These are phyloP conservation scores for Cryphonectria parasitica DNA, from an alignment of 2,329 filamentous ascomycete genomes.

Conservation along the genomic window DNA sequence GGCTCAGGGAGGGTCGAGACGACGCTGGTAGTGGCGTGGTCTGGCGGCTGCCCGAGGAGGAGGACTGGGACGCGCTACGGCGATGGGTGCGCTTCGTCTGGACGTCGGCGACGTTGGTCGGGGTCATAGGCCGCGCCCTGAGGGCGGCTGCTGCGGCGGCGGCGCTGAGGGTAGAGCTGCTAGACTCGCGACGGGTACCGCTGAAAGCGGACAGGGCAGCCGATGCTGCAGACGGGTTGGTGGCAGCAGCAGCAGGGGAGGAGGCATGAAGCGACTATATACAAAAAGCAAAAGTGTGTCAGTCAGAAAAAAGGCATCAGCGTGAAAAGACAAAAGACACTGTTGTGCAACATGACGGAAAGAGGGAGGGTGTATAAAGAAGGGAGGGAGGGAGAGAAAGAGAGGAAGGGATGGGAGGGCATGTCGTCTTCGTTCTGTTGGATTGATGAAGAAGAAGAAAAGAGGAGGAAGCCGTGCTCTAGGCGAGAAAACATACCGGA, in stretches of 20 bases:
- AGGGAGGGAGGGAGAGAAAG: too few species aligned
- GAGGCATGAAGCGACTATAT: constrained; percentile 63
- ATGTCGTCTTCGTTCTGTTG: neutral
- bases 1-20: constrained; percentile 36
- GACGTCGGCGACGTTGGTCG: constrained; percentile 78
- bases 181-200: constrained; percentile 62
- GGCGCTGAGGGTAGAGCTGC: constrained; percentile 69
- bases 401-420: neutral
- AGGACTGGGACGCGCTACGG: constrained; percentile 73
- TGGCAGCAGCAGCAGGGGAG: constrained; percentile 44
- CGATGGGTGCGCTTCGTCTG: constrained; percentile 85
- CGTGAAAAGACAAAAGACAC: constrained; percentile 11
- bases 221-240: constrained; percentile 74
- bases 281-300: constrained; percentile 29
- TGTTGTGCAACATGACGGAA: neutral
- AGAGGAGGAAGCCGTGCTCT: neutral
- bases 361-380: neutral
- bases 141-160: constrained; percentile 87
- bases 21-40: constrained; percentile 10
- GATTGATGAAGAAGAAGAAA: neutral
- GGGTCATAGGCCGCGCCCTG: constrained; percentile 75
- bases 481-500: constrained; percentile 49
- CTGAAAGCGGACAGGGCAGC: constrained; percentile 82
- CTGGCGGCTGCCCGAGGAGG: constrained; percentile 57
- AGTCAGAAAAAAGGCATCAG: constrained; percentile 2